phyloP scores from a whole-genome alignment of 345 rosid species.

The Aquilaria sinensis region DNA sequence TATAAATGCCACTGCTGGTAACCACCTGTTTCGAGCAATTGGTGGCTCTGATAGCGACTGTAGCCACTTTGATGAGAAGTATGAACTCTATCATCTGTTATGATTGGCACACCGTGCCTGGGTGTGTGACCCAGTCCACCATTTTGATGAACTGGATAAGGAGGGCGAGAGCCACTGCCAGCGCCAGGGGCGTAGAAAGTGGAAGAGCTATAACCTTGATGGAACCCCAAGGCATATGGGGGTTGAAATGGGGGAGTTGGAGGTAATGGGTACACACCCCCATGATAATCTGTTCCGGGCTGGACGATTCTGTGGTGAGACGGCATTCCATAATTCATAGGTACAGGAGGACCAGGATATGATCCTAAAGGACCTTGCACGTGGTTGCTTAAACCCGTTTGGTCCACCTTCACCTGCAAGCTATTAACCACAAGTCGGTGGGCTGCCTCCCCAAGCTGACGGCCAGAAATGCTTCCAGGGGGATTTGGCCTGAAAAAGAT shows the following conservation, averaged over 20 bases:
- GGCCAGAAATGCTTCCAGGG: slow-evolving; percentile 46
- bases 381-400: slow-evolving; percentile 22
- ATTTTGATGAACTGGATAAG: slow-evolving; percentile 23
- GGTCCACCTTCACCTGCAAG: slow-evolving; percentile 36
- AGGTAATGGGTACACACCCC: slow-evolving; percentile 6
- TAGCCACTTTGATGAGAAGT: slow-evolving; percentile 25
- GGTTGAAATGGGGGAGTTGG: slow-evolving; percentile 10
- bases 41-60: slow-evolving; percentile 27
- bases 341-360: slow-evolving; percentile 20
- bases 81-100: slow-evolving; percentile 7
- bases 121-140: slow-evolving; percentile 24
- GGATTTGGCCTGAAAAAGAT: slow-evolving; percentile 57
- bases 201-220: slow-evolving; percentile 9
- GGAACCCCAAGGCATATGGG: slow-evolving; percentile 18
- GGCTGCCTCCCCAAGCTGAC: slow-evolving; percentile 66
- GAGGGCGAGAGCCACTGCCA: slow-evolving; percentile 13
- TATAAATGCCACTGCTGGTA: slow-evolving; percentile 27
- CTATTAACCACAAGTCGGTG: slow-evolving; percentile 63
- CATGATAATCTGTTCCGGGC: slow-evolving; percentile 19
- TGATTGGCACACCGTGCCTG: slow-evolving; percentile 12
- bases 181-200: slow-evolving; percentile 10
- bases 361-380: slow-evolving; percentile 25
- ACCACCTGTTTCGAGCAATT: slow-evolving; percentile 25
- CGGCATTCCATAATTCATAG: slow-evolving; percentile 15
- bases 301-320: slow-evolving; percentile 15